Evolutionary conservation across 1,139 yeast species (phyloP).

Genomic region (Suhomyces ambrosiae): DNA sequence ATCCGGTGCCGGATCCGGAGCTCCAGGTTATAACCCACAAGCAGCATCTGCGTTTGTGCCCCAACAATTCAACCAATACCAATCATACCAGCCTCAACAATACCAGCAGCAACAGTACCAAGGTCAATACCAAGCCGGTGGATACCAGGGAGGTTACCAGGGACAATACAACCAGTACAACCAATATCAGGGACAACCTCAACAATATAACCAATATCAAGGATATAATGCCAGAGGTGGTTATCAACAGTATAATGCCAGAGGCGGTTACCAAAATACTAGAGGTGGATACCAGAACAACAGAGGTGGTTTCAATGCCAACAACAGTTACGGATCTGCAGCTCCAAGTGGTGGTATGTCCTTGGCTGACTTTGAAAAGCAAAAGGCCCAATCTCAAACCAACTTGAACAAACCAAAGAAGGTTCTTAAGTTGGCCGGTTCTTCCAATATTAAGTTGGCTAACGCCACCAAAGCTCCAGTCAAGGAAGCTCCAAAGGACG

Average conservation of each 20-base stretch:
- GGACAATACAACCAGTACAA: conserved; percentile 17
- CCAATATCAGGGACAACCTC: conserved; percentile 23
- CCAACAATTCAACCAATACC: conserved; percentile 28
- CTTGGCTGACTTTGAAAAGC: conserved; percentile 83
- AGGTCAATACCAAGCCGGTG: conserved; percentile 4
- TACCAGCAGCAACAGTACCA: conserved; percentile 3
- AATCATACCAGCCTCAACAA: conserved; percentile 10
- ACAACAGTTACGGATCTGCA: conserved; percentile 25
- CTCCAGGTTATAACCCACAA: conserved; percentile 21
- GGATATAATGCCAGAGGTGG: conserved; percentile 18
- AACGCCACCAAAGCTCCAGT: conserved; percentile 50
- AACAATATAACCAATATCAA: conserved; percentile 16
- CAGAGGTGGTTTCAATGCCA: conserved; percentile 32
- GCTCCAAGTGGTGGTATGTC: conserved; percentile 66
- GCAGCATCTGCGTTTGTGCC: conserved; percentile 49
- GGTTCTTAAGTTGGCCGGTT: conserved; percentile 65
- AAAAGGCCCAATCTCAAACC: conserved; percentile 49
- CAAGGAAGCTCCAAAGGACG: conserved; percentile 22
- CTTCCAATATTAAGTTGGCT: conserved; percentile 69
- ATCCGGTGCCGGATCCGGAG: conserved; percentile 34
- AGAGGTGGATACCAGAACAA: conserved; percentile 25
- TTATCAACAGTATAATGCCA: conserved; percentile 15
- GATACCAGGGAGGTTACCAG: conserved; percentile 14
- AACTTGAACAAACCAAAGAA: conserved; percentile 55
- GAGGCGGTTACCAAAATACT: conserved; percentile 15